Evolutionary conservation across 345 rosid species (phyloP).

Genomic region (Iberis pinnata): DNA sequence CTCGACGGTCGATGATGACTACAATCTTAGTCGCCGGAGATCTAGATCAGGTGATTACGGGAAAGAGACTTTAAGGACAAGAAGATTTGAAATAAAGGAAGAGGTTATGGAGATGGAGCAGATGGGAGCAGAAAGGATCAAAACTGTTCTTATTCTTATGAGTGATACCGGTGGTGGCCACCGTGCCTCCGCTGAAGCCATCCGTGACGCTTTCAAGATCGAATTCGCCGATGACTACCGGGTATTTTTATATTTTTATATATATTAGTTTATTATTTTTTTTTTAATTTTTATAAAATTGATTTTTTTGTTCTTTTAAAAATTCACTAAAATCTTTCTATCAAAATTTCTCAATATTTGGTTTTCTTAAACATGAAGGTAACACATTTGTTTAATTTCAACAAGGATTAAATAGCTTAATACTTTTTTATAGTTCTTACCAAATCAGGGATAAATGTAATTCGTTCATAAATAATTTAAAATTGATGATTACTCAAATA

Average conservation of each 20-base stretch:
- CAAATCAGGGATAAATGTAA: too few relatives aligned
- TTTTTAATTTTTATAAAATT: too few relatives aligned
- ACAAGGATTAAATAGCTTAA: too few relatives aligned
- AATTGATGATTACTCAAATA: too few relatives aligned
- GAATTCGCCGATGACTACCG: conserved; percentile 74
- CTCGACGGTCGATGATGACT: conserved; percentile 7
- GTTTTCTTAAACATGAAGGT: too few relatives aligned
- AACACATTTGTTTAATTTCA: too few relatives aligned
- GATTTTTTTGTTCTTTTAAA: too few relatives aligned
- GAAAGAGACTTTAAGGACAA: conserved; percentile 33
- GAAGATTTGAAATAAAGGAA: conserved; percentile 26
- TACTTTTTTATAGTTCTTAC: too few relatives aligned
- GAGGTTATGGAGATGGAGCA: conserved; percentile 58
- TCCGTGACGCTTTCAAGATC: conserved; percentile 71
- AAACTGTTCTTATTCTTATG: conserved; percentile 89
- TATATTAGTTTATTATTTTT: too few relatives aligned
- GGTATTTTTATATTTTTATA: conserved; percentile 33
- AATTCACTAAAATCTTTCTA: too few relatives aligned
- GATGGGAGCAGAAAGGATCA: conserved; percentile 86
- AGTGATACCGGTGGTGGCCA: conserved; percentile 98
- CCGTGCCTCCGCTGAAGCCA: conserved; percentile 96
- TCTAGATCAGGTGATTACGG: conserved; percentile 6
- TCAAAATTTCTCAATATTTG: too few relatives aligned
- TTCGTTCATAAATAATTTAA: too few relatives aligned
- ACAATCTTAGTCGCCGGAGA: conserved; percentile 6